These are phyloP conservation scores for Nannochloropsis granulata DNA, from an alignment of 108 stramenopile genomes.

Conservation along the genomic window DNA sequence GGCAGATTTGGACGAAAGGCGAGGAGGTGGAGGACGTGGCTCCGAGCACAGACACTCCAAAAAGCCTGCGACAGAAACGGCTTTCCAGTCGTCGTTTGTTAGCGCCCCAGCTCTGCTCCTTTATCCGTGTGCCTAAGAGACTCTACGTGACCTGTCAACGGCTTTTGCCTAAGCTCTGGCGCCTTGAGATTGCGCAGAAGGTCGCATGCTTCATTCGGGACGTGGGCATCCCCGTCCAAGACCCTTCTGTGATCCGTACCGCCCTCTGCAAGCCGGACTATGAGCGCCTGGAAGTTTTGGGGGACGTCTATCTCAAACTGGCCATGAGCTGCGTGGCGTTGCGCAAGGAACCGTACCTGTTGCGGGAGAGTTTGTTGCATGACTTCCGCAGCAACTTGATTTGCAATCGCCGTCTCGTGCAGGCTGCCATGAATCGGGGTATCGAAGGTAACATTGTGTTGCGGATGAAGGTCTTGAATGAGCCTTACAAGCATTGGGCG, in stretches of 20 bases:
- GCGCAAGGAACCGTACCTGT: not conserved
- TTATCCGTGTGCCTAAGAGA: not conserved
- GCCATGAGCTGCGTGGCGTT: not conserved
- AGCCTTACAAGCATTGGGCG: slow-evolving; percentile 11
- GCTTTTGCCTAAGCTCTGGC: not conserved
- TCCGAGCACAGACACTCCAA: not conserved
- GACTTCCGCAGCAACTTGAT: not conserved
- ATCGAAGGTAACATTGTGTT: not conserved
- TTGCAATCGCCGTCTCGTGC: not conserved
- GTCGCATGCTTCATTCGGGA: not conserved
- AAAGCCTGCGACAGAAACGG: not conserved
- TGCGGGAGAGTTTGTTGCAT: not conserved
- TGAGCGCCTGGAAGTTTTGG: not conserved
- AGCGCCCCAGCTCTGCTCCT: not conserved
- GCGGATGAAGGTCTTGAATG: not conserved
- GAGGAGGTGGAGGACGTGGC: not conserved
- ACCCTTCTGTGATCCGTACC: not conserved
- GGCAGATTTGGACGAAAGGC: not conserved
- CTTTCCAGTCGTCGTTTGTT: not conserved
- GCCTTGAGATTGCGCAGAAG: not conserved
- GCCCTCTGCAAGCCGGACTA: not conserved
- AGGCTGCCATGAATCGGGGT: not conserved
- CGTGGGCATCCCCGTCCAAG: not conserved
- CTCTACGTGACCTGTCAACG: not conserved
- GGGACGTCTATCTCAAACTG: not conserved